Conservation (phyloP, 306 rosid genomes). For the Citrullus amarus region DNA sequence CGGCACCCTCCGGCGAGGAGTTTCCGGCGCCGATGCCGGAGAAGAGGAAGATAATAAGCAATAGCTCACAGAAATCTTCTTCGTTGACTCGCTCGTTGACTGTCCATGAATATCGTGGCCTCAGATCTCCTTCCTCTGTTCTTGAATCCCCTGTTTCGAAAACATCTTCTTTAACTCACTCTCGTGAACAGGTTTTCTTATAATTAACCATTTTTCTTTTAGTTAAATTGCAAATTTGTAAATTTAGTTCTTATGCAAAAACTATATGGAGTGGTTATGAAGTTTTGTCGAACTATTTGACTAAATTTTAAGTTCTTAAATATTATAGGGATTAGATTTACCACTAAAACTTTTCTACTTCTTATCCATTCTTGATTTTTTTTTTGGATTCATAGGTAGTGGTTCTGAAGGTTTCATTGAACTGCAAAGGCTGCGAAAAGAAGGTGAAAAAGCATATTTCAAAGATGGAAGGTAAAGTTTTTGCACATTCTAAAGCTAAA, state of each 20-base stretch:
- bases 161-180: conserved; percentile 4
- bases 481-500: background rate
- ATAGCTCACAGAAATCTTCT: background rate
- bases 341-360: too few relatives aligned
- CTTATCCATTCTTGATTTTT: too few relatives aligned
- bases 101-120: background rate
- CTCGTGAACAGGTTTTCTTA: conserved; percentile 27
- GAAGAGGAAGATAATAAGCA: background rate
- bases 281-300: too few relatives aligned
- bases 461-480: conserved; percentile 51
- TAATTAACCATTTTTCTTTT: too few relatives aligned
- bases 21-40: background rate
- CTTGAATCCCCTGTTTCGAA: conserved; percentile 1
- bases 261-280: too few relatives aligned
- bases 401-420: conserved; percentile 51
- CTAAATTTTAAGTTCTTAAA: too few relatives aligned
- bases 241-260: too few relatives aligned
- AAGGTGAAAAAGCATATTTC: conserved; percentile 55
- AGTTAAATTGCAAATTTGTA: too few relatives aligned
- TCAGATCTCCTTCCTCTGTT: conserved; percentile 1
- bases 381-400: conserved; percentile 25
- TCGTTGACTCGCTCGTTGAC: conserved; percentile 3
- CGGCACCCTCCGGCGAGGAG: background rate
- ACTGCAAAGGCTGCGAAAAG: conserved; percentile 64
- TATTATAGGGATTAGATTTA: too few relatives aligned